A percentile compares a stretch with the other conserved stretches of the same genome.
These are phyloP conservation scores for Ustilago vetiveriae DNA, from an alignment of 1,284 basidiomycete genomes.

Conservation along the genomic window DNA sequence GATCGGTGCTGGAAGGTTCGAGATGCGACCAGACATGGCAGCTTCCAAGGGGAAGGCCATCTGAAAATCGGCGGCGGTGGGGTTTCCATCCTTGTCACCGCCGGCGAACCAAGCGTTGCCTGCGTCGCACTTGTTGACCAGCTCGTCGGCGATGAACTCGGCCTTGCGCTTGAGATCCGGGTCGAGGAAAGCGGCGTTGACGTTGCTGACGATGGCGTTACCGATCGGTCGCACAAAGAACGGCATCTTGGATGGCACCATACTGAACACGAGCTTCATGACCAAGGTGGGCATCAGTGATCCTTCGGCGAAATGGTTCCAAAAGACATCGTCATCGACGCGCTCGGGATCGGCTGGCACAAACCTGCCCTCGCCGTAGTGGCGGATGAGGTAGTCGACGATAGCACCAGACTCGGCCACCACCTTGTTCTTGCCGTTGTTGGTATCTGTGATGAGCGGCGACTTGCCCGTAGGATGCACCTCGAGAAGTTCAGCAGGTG, in stretches of 20 bases:
- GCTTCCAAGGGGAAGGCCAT: conserved; percentile 65
- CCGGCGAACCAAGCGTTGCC: conserved; percentile 62
- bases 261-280: conserved; percentile 58
- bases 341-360: conserved; percentile 37
- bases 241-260: conserved; percentile 57
- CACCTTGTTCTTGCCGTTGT: conserved; percentile 49
- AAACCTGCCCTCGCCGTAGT: conserved; percentile 60
- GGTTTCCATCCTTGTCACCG: conserved; percentile 63
- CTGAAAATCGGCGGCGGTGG: conserved; percentile 65
- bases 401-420: conserved; percentile 65
- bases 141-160: conserved; percentile 44
- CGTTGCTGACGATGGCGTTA: conserved; percentile 44
- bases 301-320: conserved; percentile 63
- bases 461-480: conserved; percentile 64
- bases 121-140: conserved; percentile 41
- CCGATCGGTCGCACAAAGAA: conserved; percentile 64
- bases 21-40: conserved; percentile 46
- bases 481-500: conserved; percentile 54
- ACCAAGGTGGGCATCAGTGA: conserved; percentile 61
- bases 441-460: conserved; percentile 62
- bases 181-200: conserved; percentile 48
- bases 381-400: conserved; percentile 64
- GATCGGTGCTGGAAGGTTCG: conserved; percentile 44
- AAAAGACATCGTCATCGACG: conserved; percentile 58
- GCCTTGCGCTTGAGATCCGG: conserved; percentile 56